Base-by-base conservation (phyloP, 495 filamentous ascomycete species). In the Daldinia vernicosa region DNA sequence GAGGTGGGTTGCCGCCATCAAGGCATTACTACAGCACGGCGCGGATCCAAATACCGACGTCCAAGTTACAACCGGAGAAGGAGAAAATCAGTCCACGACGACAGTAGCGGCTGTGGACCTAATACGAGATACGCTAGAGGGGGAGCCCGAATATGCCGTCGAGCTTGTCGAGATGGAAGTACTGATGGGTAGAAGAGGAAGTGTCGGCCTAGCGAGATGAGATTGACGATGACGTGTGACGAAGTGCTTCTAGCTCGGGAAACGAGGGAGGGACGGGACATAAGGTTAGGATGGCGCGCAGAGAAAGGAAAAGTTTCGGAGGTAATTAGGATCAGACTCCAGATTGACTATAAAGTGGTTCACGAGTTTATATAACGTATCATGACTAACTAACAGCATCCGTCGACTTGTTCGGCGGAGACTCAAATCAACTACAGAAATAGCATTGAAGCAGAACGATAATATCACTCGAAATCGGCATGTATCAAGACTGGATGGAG, bases 121-220 rank as follows among this genome's bases (percentile, higher is more conserved):
- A 14, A 74, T 78, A 30, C 74, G 75, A 1, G 74, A 78, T 27
- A 78, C 74, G 3, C 53, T 78, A 17, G 71, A 75, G 39, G 74
- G 76, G 3, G 76, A 76, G 37, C 76, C 74, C 27, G 76, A 78
- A 22, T 78, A 78, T 30, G 76, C 72, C 17, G 45, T 78, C 30
- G 76, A 78, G 43, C 50, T 78, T 4, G 43, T 75, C 19, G 69
- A 78, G 57, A 64, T 78, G 51, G 76, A 78, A 50, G 70, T 65
- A 0, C 58, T 78, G 14, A 73, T 75, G 66, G 74, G 74, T 14
- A 58, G 75, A 26, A 60, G 75, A 60, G 72, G 70, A 11, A 75
- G 73, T n/a, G 73, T 75, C 11, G 72, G 70, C 7, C 51, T 74
- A 24, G 67, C 66, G 9, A 71, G 72, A 53, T 75, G 39, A 63